Conservation (phyloP, 1,139 yeast genomes). For the Debaryomycetaceae sp. region DNA sequence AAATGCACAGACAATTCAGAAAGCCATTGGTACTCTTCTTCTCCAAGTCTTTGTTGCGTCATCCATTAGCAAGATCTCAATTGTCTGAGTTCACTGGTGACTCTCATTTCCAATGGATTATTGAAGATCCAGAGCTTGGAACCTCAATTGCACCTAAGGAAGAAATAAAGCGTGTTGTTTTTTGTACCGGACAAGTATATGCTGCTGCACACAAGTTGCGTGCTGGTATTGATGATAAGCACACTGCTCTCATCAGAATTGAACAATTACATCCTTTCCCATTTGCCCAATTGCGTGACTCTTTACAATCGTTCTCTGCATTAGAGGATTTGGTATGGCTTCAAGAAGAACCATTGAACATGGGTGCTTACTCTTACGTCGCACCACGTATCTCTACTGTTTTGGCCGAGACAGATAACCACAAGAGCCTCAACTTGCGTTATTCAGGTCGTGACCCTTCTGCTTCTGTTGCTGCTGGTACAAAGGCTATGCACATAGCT, state of each 20-base stretch:
- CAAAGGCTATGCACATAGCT: conserved; percentile 79
- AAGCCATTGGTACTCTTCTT: conserved; percentile 88
- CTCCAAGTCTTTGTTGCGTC: conserved; percentile 94
- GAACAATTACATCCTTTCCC: conserved; percentile 99
- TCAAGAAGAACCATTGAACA: conserved; percentile 98
- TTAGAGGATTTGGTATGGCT: conserved; percentile 90
- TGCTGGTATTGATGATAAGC: conserved; percentile 67
- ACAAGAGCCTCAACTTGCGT: conserved; percentile 59
- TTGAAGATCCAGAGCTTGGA: conserved; percentile 86
- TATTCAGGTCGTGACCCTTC: conserved; percentile 98
- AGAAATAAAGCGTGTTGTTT: conserved; percentile 82
- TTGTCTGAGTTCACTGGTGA: conserved; percentile 86
- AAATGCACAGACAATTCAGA: conserved; percentile 99
- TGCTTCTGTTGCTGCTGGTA: conserved; percentile 98
- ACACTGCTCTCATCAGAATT: conserved; percentile 82
- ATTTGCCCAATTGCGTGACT: conserved; percentile 85
- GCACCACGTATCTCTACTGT: conserved; percentile 80
- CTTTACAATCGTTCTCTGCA: conserved; percentile 76
- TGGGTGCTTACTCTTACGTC: conserved; percentile 83
- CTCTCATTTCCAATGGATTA: conserved; percentile 91
- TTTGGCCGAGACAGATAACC: conserved; percentile 68
- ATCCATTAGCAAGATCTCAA: conserved; percentile 91
- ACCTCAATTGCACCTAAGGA: conserved; percentile 71
- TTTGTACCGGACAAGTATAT: conserved; percentile 92
- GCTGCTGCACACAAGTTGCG: conserved; percentile 90